Evolutionary conservation across 176 grass and related monocot genomes (phyloP), one percentile per base, ranked within the genome.

Genomic region (Calamus simplicifolius): DNA sequence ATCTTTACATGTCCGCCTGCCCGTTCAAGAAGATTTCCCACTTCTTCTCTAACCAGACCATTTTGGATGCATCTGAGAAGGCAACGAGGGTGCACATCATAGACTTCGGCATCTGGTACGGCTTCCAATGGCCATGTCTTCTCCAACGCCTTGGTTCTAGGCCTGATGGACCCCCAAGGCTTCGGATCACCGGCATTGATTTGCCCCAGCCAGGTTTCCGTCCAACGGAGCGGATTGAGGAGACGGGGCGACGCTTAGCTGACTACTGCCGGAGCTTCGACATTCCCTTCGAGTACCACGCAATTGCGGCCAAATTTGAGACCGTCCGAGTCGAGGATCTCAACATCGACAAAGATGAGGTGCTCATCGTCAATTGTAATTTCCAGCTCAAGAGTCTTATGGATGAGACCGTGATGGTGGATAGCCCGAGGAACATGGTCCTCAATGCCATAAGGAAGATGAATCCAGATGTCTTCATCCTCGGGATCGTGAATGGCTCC

Each of bases 21-120:
- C 93, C 93, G 50, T 88, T 98, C 78, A 98, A 91, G 80, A 98
- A 98, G 54, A 82, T 98, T 27, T 88, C 81, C 5, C 84, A 98
- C 66, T 98, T 85, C 76, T 98, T 92, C 76, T 80, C 93, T 54
- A 92, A 77, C 72, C 93, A 98, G 79, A 98, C 87, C 30, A 88
- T 82, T 63, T 0, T 98, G 57, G 69, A 98, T 85, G 81, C 76
- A 4, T 75, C 60, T 29, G 61, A 80, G 77, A 98, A 88, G 57
- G 84, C 78, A 17, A 80, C 66, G 52, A 82, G 75, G 65, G 72
- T 98, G 75, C 93, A 92, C 71, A 98, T 98, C 27, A 73, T 98
- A 1, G 93, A 98, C 53, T 92, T 61, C 1, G 93, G 93, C 31
- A 75, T 98, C 54, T 83, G 88, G 65, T 88, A 98, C 60, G 93